A percentile compares a stretch with the other conserved stretches of the same genome.
Conservation (phyloP, 352 stramenopile species). For the Plasmopara halstedii region DNA sequence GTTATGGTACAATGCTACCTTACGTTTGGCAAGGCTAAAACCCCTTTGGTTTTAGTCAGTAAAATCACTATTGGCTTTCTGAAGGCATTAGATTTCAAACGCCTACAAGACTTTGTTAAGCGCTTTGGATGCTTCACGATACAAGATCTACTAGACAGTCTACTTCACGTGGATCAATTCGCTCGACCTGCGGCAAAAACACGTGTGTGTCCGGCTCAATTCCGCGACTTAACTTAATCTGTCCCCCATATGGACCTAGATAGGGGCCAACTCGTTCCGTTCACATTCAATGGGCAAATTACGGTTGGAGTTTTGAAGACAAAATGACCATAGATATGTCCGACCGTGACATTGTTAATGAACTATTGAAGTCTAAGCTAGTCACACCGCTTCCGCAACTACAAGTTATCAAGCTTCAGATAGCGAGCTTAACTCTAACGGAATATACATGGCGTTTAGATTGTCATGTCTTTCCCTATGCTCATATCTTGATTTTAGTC, state of each 20-base stretch:
- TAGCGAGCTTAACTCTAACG: not conserved
- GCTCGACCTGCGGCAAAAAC: not conserved
- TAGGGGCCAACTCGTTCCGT: not conserved
- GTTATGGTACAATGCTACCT: slow-evolving; percentile 7
- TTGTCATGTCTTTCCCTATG: not conserved
- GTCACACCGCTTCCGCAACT: not conserved
- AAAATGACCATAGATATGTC: not conserved
- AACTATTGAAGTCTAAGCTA: not conserved
- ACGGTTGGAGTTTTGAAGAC: not conserved
- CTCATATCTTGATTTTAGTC: not conserved
- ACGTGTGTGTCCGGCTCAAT: not conserved
- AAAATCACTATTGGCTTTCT: not conserved
- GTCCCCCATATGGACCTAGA: not conserved
- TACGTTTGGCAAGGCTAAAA: slow-evolving; percentile 1
- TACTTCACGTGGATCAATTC: not conserved
- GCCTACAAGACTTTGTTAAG: slow-evolving; percentile 5
- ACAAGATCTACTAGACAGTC: not conserved
- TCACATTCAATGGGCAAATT: not conserved
- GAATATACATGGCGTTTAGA: not conserved
- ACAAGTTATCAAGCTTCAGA: not conserved
- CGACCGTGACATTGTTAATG: slow-evolving; percentile 1
- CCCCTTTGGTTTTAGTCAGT: not conserved
- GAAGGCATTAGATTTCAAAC: not conserved
- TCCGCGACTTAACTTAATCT: slow-evolving; percentile 1
- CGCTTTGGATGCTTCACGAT: not conserved